A percentile compares a stretch with the other conserved stretches of the same genome.
Conservation (phyloP, 768 basidiomycete species). For the Kwoniella mangroviensis region DNA sequence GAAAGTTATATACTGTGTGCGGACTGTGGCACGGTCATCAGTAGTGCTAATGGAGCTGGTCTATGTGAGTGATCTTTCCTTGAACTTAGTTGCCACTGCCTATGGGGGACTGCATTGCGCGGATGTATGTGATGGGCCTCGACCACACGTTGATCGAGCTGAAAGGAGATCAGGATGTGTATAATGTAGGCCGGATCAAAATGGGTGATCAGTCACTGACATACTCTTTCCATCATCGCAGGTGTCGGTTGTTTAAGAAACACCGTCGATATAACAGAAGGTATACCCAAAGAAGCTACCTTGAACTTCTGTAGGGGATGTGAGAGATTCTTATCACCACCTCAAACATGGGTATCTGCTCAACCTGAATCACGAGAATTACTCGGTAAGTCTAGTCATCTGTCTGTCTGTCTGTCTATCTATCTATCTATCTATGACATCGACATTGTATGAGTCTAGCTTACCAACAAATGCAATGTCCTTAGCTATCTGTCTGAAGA, state of each 20-base stretch:
- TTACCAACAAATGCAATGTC: not conserved
- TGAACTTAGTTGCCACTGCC: slow-evolving; percentile 6
- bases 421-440: not conserved
- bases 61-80: slow-evolving; percentile 42
- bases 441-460: not conserved
- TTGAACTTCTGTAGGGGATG: slow-evolving; percentile 91
- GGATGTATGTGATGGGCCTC: no score
- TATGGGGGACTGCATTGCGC: not conserved
- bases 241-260: slow-evolving; percentile 57
- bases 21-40: slow-evolving; percentile 57
- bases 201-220: no score
- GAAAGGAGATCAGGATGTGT: no score
- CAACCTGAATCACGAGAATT: slow-evolving; percentile 90
- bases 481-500: slow-evolving; percentile 84
- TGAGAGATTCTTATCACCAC: slow-evolving; percentile 92
- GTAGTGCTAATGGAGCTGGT: slow-evolving; percentile 52
- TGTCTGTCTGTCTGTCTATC: not conserved
- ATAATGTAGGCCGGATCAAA: no score
- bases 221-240: slow-evolving; percentile 5
- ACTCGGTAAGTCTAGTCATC: slow-evolving; percentile 59
- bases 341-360: slow-evolving; percentile 80
- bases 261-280: slow-evolving; percentile 96
- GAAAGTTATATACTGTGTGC: slow-evolving; percentile 58
- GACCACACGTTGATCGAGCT: no score
- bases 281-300: slow-evolving; percentile 85